phyloP scores from a whole-genome alignment of 768 basidiomycete species.

The Clathrus columnatus region DNA sequence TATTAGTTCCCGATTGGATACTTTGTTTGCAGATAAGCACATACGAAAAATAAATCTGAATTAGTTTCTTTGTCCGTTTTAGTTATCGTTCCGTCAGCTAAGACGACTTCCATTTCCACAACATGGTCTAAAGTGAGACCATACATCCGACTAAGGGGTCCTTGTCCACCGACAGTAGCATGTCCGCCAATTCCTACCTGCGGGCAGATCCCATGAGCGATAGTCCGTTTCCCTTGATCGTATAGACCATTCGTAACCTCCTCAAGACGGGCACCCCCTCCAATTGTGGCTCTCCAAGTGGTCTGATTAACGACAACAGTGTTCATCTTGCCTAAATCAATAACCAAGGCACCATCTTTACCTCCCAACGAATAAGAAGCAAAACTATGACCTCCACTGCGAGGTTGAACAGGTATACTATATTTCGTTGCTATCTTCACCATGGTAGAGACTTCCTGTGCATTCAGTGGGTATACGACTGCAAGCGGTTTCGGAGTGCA shows the following conservation, averaged over 20 bases:
- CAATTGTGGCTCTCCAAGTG: constrained; percentile 21
- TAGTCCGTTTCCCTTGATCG: constrained; percentile 17
- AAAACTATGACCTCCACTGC: constrained; percentile 21
- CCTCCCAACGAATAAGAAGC: constrained; percentile 20
- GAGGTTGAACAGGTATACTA: constrained; percentile 17
- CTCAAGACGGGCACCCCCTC: constrained; percentile 18
- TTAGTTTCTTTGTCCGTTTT: constrained; percentile 18
- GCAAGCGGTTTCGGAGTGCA: constrained; percentile 19
- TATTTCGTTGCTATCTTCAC: constrained; percentile 17
- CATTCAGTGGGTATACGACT: constrained; percentile 14
- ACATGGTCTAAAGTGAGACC: constrained; percentile 22
- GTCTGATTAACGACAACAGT: constrained; percentile 20
- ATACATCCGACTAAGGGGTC: constrained; percentile 19
- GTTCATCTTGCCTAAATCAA: constrained; percentile 22
- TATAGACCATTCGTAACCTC: constrained; percentile 18
- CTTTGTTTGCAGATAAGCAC: background rate
- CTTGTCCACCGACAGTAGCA: constrained; percentile 19
- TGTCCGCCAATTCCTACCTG: constrained; percentile 22
- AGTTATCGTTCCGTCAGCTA: constrained; percentile 19
- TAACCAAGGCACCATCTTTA: constrained; percentile 22
- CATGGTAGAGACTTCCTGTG: constrained; percentile 14
- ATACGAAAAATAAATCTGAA: constrained; percentile 19
- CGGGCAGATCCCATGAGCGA: constrained; percentile 26
- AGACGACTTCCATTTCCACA: constrained; percentile 18
- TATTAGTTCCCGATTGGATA: background rate